Conservation (phyloP, 208 protist species). For the Wallacemonas sp. region DNA sequence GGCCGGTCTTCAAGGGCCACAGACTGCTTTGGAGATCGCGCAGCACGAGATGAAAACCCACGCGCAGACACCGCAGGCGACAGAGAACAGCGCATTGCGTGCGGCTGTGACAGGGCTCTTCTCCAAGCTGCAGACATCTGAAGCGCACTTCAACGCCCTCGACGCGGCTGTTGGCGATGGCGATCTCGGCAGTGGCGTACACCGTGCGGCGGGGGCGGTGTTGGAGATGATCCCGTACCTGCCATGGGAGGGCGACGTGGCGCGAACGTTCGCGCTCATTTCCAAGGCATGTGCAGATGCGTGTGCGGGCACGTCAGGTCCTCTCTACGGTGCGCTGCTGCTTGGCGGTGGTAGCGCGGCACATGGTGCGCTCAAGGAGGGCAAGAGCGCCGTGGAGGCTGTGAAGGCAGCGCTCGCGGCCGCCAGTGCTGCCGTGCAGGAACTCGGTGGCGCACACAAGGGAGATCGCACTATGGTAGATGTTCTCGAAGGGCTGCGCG, state of each 20-base stretch:
- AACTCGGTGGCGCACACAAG: slow-evolving; percentile 41
- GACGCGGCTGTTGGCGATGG: slow-evolving; percentile 68
- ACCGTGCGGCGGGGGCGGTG: slow-evolving; percentile 30
- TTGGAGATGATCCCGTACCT: slow-evolving; percentile 42
- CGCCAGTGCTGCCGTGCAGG: slow-evolving; percentile 42
- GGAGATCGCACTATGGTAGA: slow-evolving; percentile 79
- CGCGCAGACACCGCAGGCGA: neutral
- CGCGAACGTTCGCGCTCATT: slow-evolving; percentile 42
- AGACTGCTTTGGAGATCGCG: slow-evolving; percentile 41
- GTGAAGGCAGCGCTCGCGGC: slow-evolving; percentile 36
- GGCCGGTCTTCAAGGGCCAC: slow-evolving; percentile 17
- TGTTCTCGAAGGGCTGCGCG: slow-evolving; percentile 44
- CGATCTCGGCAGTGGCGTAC: slow-evolving; percentile 62
- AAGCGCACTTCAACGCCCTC: slow-evolving; percentile 50
- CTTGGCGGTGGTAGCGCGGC: slow-evolving; percentile 35
- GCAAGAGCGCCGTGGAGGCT: slow-evolving; percentile 12
- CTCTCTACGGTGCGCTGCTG: slow-evolving; percentile 65
- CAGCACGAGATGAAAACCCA: slow-evolving; percentile 7
- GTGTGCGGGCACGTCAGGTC: slow-evolving; percentile 62
- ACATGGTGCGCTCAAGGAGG: slow-evolving; percentile 17
- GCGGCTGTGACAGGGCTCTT: slow-evolving; percentile 29
- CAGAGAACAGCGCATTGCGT: slow-evolving; percentile 22
- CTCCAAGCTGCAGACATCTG: slow-evolving; percentile 21
- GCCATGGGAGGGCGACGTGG: slow-evolving; percentile 35
- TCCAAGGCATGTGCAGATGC: slow-evolving; percentile 51